phyloP scores from a whole-genome alignment of 2,329 filamentous ascomycete species.

The Alternaria sp. region DNA sequence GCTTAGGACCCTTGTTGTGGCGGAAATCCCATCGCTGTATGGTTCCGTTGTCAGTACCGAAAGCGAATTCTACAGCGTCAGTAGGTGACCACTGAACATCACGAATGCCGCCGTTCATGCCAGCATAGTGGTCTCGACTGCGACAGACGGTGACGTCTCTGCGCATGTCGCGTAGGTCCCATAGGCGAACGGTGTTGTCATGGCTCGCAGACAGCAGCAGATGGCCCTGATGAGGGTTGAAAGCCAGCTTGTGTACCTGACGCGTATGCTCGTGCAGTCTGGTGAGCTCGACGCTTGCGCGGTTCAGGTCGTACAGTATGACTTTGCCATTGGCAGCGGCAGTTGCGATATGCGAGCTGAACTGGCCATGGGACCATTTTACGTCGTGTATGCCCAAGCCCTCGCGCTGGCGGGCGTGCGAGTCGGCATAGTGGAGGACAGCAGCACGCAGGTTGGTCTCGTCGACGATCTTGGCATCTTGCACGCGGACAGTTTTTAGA shows the following conservation, averaged over 20 bases:
- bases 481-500: slow-evolving; percentile 69
- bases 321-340: slow-evolving; percentile 72
- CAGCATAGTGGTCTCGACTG: slow-evolving; percentile 63
- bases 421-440: slow-evolving; percentile 65
- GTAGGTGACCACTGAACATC: slow-evolving; percentile 72
- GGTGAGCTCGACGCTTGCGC: slow-evolving; percentile 66
- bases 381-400: slow-evolving; percentile 71
- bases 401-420: slow-evolving; percentile 61
- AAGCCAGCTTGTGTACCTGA: slow-evolving; percentile 71
- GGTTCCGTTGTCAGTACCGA: slow-evolving; percentile 69
- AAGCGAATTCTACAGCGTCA: slow-evolving; percentile 69
- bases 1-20: slow-evolving; percentile 63
- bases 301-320: slow-evolving; percentile 70
- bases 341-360: slow-evolving; percentile 67
- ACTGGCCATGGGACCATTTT: slow-evolving; percentile 71
- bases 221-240: slow-evolving; percentile 68
- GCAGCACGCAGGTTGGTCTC: slow-evolving; percentile 70
- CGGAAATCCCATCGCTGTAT: slow-evolving; percentile 72
- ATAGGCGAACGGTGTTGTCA: slow-evolving; percentile 69
- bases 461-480: slow-evolving; percentile 65
- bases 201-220: slow-evolving; percentile 71
- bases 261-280: slow-evolving; percentile 70
- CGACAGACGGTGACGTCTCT: slow-evolving; percentile 61
- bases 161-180: slow-evolving; percentile 67
- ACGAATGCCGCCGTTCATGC: slow-evolving; percentile 67